phyloP scores from a whole-genome alignment of 2,329 filamentous ascomycete genomes.

The Microascus cirrosus region DNA sequence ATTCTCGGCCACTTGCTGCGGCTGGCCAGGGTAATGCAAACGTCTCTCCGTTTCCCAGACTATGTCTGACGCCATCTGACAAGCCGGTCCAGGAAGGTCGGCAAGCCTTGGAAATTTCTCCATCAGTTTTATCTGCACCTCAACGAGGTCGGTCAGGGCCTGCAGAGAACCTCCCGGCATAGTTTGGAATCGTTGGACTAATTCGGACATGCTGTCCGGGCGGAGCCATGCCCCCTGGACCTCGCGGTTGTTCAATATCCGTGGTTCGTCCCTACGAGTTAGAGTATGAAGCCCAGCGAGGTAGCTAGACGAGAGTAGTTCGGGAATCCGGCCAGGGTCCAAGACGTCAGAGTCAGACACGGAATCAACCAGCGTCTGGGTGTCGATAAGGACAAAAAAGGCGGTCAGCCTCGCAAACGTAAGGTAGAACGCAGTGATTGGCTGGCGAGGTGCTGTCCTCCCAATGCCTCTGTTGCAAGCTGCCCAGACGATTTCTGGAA shows the following conservation, averaged over 20 bases:
- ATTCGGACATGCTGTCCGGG: constrained; percentile 14
- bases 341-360: not conserved
- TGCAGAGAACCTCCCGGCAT: constrained; percentile 29
- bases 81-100: constrained; percentile 27
- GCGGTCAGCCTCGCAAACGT: constrained; percentile 37
- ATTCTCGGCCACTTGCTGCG: constrained; percentile 10
- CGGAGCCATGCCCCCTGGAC: constrained; percentile 5
- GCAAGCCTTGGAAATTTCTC: constrained; percentile 33
- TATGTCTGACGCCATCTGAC: constrained; percentile 21
- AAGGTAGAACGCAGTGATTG: constrained; percentile 19
- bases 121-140: constrained; percentile 26
- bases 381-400: constrained; percentile 40
- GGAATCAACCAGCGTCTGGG: constrained; percentile 17
- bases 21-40: not conserved
- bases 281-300: constrained; percentile 29
- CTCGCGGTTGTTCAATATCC: constrained; percentile 8
- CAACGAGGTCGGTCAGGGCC: constrained; percentile 29
- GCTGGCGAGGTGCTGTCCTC: constrained; percentile 4
- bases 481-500: constrained; percentile 38
- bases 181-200: constrained; percentile 32
- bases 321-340: not conserved
- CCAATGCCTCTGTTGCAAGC: constrained; percentile 13
- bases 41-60: constrained; percentile 16
- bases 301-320: constrained; percentile 18
- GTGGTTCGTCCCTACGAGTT: constrained; percentile 10